Conservation (phyloP, 2,329 filamentous ascomycete species). For the Ceratocystis smalleyi region DNA sequence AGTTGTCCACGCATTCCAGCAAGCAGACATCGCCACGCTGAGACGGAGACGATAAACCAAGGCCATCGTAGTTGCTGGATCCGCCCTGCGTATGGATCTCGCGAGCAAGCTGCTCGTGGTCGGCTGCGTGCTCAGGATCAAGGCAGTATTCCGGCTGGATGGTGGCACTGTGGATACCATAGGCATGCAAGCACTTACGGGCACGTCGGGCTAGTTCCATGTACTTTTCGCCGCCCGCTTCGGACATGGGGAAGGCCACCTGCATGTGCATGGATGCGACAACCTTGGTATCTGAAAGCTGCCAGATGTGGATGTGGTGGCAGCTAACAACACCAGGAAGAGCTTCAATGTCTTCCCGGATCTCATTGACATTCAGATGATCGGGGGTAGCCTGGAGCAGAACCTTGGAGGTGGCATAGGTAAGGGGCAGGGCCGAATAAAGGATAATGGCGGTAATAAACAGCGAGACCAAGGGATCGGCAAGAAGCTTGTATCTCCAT, state of each 20-base stretch:
- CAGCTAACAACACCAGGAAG: slow-evolving; percentile 78
- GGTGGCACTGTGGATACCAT: slow-evolving; percentile 91
- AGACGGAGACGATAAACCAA: slow-evolving; percentile 22
- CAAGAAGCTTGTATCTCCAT: slow-evolving; percentile 69
- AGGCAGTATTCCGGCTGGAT: slow-evolving; percentile 84
- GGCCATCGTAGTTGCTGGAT: slow-evolving; percentile 20
- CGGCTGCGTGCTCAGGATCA: slow-evolving; percentile 31
- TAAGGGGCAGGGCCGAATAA: slow-evolving; percentile 61
- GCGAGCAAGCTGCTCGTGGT: slow-evolving; percentile 26
- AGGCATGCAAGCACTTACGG: slow-evolving; percentile 77
- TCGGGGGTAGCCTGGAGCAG: slow-evolving; percentile 87
- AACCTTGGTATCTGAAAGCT: slow-evolving; percentile 85
- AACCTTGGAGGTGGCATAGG: slow-evolving; percentile 67
- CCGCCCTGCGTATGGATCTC: slow-evolving; percentile 26
- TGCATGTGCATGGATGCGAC: slow-evolving; percentile 89
- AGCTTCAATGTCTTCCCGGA: slow-evolving; percentile 76
- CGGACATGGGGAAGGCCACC: slow-evolving; percentile 76
- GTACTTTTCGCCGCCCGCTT: slow-evolving; percentile 62
- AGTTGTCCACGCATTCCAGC: slow-evolving; percentile 37
- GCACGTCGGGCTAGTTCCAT: slow-evolving; percentile 79
- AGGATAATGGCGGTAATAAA: slow-evolving; percentile 76
- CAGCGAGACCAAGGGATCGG: slow-evolving; percentile 81
- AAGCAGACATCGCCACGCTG: slow-evolving; percentile 28
- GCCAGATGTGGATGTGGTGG: slow-evolving; percentile 96
- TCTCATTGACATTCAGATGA: slow-evolving; percentile 73